Conservation (phyloP, 2,329 filamentous ascomycete species). For the Aspergillus proliferans region DNA sequence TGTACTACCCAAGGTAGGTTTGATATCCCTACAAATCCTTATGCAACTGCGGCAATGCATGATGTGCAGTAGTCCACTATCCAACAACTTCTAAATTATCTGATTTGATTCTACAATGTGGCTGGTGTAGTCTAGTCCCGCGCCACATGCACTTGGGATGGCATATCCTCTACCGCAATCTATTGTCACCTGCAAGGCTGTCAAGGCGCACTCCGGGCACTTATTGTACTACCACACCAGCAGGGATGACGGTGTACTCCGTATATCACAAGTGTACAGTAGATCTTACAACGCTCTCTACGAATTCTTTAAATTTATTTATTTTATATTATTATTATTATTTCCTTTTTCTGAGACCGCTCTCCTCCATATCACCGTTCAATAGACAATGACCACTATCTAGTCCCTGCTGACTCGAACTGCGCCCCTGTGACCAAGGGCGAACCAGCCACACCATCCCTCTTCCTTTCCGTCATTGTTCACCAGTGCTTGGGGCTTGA, state of each 20-base stretch:
- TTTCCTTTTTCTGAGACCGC: background rate
- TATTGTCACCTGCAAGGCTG: background rate
- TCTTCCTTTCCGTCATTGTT: background rate
- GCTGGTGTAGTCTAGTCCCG: slow-evolving; percentile 3
- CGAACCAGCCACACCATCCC: slow-evolving; percentile 8
- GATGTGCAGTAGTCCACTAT: background rate
- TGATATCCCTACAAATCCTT: background rate
- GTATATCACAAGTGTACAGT: too few species aligned
- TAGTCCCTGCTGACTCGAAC: slow-evolving; percentile 17
- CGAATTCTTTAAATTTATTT: too few species aligned
- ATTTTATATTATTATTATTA: background rate
- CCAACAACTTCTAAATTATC: background rate
- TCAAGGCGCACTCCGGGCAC: background rate
- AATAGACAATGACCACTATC: background rate
- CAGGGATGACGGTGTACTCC: too few species aligned
- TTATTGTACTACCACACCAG: too few species aligned
- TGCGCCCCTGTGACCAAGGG: slow-evolving; percentile 17
- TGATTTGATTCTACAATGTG: slow-evolving; percentile 2
- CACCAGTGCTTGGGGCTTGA: background rate
- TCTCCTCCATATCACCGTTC: background rate
- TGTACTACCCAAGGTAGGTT: too few species aligned
- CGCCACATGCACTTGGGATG: slow-evolving; percentile 1
- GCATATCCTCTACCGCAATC: background rate
- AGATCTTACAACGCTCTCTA: too few species aligned
- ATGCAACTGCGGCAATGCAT: background rate